Evolutionary conservation across 208 protist genomes (phyloP).

Genomic region (Phytomonas sp.): DNA sequence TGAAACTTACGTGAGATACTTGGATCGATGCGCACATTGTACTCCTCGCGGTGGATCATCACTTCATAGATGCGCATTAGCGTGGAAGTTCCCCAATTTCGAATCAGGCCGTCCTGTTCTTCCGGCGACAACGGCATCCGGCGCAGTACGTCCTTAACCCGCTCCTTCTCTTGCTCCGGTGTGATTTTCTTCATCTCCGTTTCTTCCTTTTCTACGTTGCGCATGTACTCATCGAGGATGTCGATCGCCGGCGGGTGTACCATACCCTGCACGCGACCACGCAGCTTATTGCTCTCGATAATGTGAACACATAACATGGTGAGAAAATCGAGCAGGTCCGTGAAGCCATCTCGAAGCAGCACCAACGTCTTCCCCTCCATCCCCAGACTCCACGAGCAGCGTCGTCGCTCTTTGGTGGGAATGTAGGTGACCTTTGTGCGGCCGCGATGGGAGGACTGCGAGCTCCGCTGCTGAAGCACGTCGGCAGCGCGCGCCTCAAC

Average conservation of each 20-base stretch:
- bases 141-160: constrained; percentile 41
- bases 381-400: constrained; percentile 79
- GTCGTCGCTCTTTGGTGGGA: constrained; percentile 72
- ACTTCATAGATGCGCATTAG: constrained; percentile 78
- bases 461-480: constrained; percentile 28
- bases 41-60: constrained; percentile 89
- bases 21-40: constrained; percentile 81
- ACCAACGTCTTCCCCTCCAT: constrained; percentile 85
- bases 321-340: constrained; percentile 84
- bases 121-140: constrained; percentile 52
- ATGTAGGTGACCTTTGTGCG: constrained; percentile 61
- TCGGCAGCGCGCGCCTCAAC: constrained; percentile 55
- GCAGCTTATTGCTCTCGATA: constrained; percentile 86
- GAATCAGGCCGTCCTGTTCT: constrained; percentile 60
- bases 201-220: constrained; percentile 38
- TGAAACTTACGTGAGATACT: constrained; percentile 74
- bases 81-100: constrained; percentile 53
- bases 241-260: constrained; percentile 78
- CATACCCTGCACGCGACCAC: constrained; percentile 72
- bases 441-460: constrained; percentile 4
- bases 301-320: constrained; percentile 87
- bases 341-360: constrained; percentile 79
- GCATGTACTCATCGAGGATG: constrained; percentile 68
- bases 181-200: constrained; percentile 16
- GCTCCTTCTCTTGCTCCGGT: constrained; percentile 31